Conservation (phyloP, 1,284 basidiomycete species). For the Abortiporus biennis region DNA sequence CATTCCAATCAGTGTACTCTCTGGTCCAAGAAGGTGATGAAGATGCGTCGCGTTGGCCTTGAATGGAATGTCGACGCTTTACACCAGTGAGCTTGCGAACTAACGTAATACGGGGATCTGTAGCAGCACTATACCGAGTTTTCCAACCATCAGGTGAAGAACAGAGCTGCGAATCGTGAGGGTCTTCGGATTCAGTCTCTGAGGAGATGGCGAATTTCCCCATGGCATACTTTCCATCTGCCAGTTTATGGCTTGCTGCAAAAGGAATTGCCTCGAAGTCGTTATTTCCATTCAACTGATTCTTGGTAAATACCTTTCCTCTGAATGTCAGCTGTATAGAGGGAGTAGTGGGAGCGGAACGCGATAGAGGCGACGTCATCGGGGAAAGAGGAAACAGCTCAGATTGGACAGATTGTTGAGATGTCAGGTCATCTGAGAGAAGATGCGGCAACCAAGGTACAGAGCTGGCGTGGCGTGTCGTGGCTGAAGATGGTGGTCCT, state of each 20-base stretch:
- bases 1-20: slow-evolving; percentile 43
- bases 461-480: slow-evolving; percentile 17
- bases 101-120: slow-evolving; percentile 63
- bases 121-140: slow-evolving; percentile 45
- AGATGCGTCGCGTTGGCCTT: slow-evolving; percentile 21
- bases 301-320: slow-evolving; percentile 4
- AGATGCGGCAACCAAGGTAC: slow-evolving; percentile 23
- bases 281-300: slow-evolving; percentile 14
- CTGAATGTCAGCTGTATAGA: slow-evolving; percentile 35
- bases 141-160: slow-evolving; percentile 33
- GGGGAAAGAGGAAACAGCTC: slow-evolving; percentile 34
- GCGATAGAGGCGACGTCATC: slow-evolving; percentile 29
- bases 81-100: slow-evolving; percentile 58
- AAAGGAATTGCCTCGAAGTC: slow-evolving; percentile 70
- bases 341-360: slow-evolving; percentile 48
- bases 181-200: slow-evolving; percentile 43
- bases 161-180: slow-evolving; percentile 13
- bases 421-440: slow-evolving; percentile 24
- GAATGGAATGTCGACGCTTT: slow-evolving; percentile 44
- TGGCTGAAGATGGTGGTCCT: slow-evolving; percentile 19
- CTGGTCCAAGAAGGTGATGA: slow-evolving; percentile 31
- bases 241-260: slow-evolving; percentile 45
- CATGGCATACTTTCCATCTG: slow-evolving; percentile 65
- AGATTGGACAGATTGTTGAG: slow-evolving; percentile 20
- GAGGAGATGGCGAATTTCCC: slow-evolving; percentile 73